phyloP scores from a whole-genome alignment of 148 eudicot species.

The Silene latifolia region DNA sequence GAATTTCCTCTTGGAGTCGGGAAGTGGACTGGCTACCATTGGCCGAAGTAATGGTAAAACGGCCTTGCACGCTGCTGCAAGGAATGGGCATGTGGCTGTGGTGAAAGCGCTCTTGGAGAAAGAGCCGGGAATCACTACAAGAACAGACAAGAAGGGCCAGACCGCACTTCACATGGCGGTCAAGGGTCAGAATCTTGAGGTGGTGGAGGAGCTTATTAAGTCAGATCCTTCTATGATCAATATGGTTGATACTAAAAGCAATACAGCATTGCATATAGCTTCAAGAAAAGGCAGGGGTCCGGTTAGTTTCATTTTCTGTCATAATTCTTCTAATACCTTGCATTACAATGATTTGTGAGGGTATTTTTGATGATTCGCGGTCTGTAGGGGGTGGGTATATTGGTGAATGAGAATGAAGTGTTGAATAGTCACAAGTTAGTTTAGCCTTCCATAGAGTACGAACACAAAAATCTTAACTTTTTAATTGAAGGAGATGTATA shows the following conservation, averaged over 20 bases:
- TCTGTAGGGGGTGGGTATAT: too few relatives aligned
- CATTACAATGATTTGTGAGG: background rate
- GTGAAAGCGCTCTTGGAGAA: constrained; percentile 62
- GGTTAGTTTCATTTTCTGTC: constrained; percentile 32
- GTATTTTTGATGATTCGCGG: background rate
- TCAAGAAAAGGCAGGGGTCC: constrained; percentile 71
- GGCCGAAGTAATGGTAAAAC: constrained; percentile 84
- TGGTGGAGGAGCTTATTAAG: constrained; percentile 69
- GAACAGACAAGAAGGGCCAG: constrained; percentile 85
- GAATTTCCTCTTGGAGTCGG: constrained; percentile 55
- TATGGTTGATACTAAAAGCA: constrained; percentile 72
- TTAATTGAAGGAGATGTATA: too few relatives aligned
- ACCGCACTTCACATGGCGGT: constrained; percentile 96
- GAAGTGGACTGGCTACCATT: constrained; percentile 67
- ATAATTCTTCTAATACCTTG: background rate
- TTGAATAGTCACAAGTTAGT: too few relatives aligned
- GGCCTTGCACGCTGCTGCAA: constrained; percentile 76
- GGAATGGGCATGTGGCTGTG: constrained; percentile 76
- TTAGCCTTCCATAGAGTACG: too few relatives aligned
- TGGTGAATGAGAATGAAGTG: too few relatives aligned
- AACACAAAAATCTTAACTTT: too few relatives aligned
- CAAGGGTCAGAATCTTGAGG: constrained; percentile 72
- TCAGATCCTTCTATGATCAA: constrained; percentile 56
- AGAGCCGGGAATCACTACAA: constrained; percentile 56
- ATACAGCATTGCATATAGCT: constrained; percentile 72